These are phyloP conservation scores for Globisporangium megalacanthum DNA, from an alignment of 352 stramenopile genomes.

Conservation along the genomic window DNA sequence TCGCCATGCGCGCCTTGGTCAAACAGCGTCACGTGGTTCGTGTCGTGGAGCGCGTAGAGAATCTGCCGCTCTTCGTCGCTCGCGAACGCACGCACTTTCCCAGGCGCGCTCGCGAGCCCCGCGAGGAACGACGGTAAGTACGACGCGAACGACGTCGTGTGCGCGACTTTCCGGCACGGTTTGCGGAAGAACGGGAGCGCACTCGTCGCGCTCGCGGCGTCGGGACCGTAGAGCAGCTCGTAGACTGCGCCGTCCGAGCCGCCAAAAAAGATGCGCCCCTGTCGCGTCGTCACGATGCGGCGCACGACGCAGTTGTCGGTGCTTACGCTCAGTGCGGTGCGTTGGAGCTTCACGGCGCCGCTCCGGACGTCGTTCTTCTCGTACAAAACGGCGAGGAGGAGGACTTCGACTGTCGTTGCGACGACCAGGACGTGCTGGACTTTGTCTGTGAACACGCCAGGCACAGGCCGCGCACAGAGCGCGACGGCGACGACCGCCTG, in stretches of 20 bases:
- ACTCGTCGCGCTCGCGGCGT: constrained; percentile 24
- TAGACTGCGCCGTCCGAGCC: constrained; percentile 95
- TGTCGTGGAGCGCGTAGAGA: constrained; percentile 90
- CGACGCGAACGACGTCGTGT: constrained; percentile 82
- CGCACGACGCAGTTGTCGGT: constrained; percentile 94
- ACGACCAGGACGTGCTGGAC: constrained; percentile 94
- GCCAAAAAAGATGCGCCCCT: constrained; percentile 94
- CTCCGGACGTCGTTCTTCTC: constrained; percentile 37
- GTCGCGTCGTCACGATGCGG: constrained; percentile 79
- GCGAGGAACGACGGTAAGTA: constrained; percentile 76
- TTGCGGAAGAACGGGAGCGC: constrained; percentile 36
- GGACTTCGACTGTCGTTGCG: constrained; percentile 92
- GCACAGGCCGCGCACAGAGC: constrained; percentile 75
- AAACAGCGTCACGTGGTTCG: constrained; percentile 70
- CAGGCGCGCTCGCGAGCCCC: constrained; percentile 67
- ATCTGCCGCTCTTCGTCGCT: constrained; percentile 86
- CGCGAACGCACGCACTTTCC: constrained; percentile 84
- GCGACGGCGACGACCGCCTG: constrained; percentile 92
- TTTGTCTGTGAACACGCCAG: constrained; percentile 90
- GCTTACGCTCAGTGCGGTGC: constrained; percentile 88
- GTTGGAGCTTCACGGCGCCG: constrained; percentile 44
- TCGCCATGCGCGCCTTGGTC: constrained; percentile 51
- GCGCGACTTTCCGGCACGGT: constrained; percentile 90
- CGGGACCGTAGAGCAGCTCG: constrained; percentile 82
- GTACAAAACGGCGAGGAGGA: constrained; percentile 89